Percentiles rank a stretch among this genome's conserved stretches.
phyloP scores from a whole-genome alignment of 2,329 filamentous ascomycete species.

The Neonectria ditissima region DNA sequence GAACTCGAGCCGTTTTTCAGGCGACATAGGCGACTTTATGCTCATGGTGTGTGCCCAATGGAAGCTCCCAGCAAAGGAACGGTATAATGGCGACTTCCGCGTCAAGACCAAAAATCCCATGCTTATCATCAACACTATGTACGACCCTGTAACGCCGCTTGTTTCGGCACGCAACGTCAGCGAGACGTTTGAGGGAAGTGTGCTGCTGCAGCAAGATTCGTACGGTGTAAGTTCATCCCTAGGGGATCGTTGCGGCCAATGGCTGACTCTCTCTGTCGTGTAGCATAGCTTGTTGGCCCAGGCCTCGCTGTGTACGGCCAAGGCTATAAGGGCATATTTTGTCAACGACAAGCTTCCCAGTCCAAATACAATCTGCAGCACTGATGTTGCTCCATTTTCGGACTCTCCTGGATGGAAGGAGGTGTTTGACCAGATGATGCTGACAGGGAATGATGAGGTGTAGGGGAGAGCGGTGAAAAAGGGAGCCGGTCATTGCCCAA shows the following conservation, averaged over 20 bases:
- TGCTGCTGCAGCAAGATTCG: too few species aligned
- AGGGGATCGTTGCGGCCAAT: too few species aligned
- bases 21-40: slow-evolving; percentile 29
- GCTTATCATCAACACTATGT: too few species aligned
- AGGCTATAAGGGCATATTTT: slow-evolving; percentile 32
- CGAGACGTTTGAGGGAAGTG: too few species aligned
- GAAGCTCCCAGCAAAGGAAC: slow-evolving; percentile 52
- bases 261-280: not conserved
- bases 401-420: slow-evolving; percentile 32
- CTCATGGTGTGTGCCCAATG: slow-evolving; percentile 52
- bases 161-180: too few species aligned
- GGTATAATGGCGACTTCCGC: slow-evolving; percentile 48
- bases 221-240: too few species aligned
- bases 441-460: not conserved
- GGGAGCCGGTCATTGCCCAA: not conserved
- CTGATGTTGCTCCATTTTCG: slow-evolving; percentile 24
- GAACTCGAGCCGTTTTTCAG: slow-evolving; percentile 45
- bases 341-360: slow-evolving; percentile 31
- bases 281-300: slow-evolving; percentile 35
- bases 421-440: slow-evolving; percentile 16
- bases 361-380: slow-evolving; percentile 29
- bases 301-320: slow-evolving; percentile 31
- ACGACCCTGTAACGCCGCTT: too few species aligned
- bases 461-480: not conserved
- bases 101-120: slow-evolving; percentile 49